These are phyloP conservation scores for Schoenoplectus triqueter DNA, from an alignment of 202 grass and related monocot genomes.

Conservation along the genomic window DNA sequence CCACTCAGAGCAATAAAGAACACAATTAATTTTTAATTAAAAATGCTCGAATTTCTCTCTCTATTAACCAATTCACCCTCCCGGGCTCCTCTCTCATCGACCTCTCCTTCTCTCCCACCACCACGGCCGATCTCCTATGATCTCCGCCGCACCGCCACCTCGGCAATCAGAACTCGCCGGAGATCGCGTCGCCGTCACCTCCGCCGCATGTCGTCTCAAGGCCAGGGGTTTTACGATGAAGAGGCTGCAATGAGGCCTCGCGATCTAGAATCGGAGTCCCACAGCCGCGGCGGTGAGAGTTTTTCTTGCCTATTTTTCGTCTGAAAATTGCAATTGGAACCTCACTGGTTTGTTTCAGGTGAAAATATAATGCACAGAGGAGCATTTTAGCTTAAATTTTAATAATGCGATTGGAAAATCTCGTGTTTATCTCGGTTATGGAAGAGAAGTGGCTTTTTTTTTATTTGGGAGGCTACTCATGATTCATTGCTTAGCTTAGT, in stretches of 20 bases:
- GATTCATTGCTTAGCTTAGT: background rate
- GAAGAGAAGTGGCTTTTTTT: no score
- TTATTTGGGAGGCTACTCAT: background rate
- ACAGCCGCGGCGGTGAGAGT: conserved; percentile 5
- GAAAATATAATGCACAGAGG: background rate
- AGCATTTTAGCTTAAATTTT: background rate
- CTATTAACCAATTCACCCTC: conserved; percentile 10
- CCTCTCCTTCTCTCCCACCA: conserved; percentile 31
- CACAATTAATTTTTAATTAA: background rate
- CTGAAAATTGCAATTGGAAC: background rate
- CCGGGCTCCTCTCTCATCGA: conserved; percentile 11
- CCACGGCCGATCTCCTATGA: conserved; percentile 8
- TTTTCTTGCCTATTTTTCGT: conserved; percentile 2
- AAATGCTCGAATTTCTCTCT: conserved; percentile 24
- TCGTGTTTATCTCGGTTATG: background rate
- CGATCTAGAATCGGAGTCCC: conserved; percentile 25
- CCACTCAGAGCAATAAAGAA: conserved; percentile 15
- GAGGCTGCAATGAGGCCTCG: conserved; percentile 34
- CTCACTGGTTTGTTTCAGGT: background rate
- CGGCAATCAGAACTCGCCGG: background rate
- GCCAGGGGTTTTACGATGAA: conserved; percentile 31
- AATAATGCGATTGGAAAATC: background rate
- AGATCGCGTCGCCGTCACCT: background rate
- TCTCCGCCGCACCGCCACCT: background rate
- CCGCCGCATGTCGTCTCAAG: conserved; percentile 28